Base-by-base conservation (phyloP, 352 stramenopile species). In the Thalassiosira livingstoniorum region DNA sequence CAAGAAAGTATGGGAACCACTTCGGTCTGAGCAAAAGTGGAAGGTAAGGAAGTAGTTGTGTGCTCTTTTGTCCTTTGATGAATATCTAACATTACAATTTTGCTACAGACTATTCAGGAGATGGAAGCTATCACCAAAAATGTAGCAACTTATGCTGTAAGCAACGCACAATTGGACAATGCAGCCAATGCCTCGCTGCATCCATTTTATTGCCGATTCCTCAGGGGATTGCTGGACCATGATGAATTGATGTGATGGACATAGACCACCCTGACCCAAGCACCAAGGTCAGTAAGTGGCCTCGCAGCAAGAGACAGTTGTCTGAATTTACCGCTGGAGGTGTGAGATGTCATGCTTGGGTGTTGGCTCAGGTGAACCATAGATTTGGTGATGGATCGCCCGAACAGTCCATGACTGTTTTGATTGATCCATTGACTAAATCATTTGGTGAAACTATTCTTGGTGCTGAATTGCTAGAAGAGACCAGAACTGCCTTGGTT, bases 401-500 rank as follows among this genome's bases (percentile, higher is more conserved):
- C 18, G 10, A 25, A 7, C 51, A 60, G 43, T 31, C 42, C n/a
- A 23, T 61, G 37, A 29, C 25, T 45, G 43, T 73, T 4, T n/a
- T 73, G 11, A 21, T 73, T 73, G 64, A 73, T 42, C 64, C 64
- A 21, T 29, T 55, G 35, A 73, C 64, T 25, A 73, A 62, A 27
- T 3, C 10, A 15, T 55, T 70, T 55, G 32, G n/a, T n/a, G n/a
- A n/a, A n/a, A n/a, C n/a, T n/a, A n/a, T n/a, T n/a, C n/a, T n/a
- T n/a, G n/a, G n/a, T n/a, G n/a, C n/a, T n/a, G n/a, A n/a, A n/a
- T n/a, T n/a, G n/a, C n/a, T n/a, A n/a, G n/a, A n/a, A n/a, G n/a
- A n/a, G n/a, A n/a, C n/a, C n/a, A n/a, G n/a, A n/a, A n/a, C n/a
- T n/a, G n/a, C n/a, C n/a, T n/a, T n/a, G n/a, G n/a, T n/a, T n/a